Percentiles rank a stretch among this genome's conserved stretches.
phyloP scores from a whole-genome alignment of 148 eudicot genomes.

The Persicaria tinctoria region DNA sequence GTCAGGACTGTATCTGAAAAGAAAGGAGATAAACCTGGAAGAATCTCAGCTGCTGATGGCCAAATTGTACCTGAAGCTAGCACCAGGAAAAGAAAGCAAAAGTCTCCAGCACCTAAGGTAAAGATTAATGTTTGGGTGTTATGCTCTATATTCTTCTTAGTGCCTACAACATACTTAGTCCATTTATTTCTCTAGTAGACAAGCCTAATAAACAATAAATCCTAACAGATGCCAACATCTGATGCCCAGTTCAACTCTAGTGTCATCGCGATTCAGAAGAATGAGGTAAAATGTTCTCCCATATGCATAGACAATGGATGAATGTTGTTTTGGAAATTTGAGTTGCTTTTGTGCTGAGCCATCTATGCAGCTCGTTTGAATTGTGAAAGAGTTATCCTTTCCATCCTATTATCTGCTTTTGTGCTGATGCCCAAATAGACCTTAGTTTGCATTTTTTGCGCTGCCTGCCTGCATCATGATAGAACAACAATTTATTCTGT shows the following conservation, averaged over 20 bases:
- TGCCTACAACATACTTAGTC: conserved; percentile 7
- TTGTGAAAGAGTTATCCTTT: too few relatives aligned
- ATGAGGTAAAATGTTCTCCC: conserved; percentile 39
- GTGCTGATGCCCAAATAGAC: too few relatives aligned
- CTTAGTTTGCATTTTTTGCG: background rate
- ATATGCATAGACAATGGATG: background rate
- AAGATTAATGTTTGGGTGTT: background rate
- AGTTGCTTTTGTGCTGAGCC: background rate
- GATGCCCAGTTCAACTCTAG: conserved; percentile 38
- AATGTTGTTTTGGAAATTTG: background rate
- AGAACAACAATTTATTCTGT: background rate
- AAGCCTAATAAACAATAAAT: conserved; percentile 11
- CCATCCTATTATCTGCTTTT: background rate
- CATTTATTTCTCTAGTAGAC: conserved; percentile 11
- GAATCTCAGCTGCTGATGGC: conserved; percentile 30
- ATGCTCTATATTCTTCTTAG: background rate
- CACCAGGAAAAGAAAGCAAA: conserved; percentile 46
- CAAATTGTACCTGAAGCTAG: conserved; percentile 30
- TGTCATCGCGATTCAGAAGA: conserved; percentile 33
- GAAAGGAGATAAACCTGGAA: conserved; percentile 47
- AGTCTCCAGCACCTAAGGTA: conserved; percentile 47
- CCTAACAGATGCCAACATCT: conserved; percentile 36
- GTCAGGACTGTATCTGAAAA: conserved; percentile 14
- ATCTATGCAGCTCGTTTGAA: background rate
- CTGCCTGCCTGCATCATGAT: background rate